Evolutionary conservation across 2,329 filamentous ascomycete genomes (phyloP).

Genomic region (Diaporthe citri): DNA sequence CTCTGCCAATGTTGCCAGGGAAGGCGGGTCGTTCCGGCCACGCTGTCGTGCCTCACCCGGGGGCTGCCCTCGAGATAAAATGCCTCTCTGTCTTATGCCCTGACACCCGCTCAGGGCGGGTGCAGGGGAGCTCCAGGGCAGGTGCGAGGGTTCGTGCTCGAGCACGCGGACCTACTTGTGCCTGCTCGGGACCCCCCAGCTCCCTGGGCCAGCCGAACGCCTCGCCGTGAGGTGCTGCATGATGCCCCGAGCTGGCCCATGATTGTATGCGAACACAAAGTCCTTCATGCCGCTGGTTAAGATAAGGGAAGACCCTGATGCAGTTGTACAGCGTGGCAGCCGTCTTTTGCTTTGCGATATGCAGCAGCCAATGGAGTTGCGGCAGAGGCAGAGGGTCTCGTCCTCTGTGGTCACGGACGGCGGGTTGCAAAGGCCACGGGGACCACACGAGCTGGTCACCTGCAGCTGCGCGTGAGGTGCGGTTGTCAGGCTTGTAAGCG

Average conservation of each 20-base stretch:
- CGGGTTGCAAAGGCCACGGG: constrained; percentile 22
- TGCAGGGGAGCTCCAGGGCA: constrained; percentile 12
- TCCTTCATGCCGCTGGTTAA: constrained; percentile 31
- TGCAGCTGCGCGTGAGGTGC: constrained; percentile 30
- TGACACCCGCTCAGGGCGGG: neutral
- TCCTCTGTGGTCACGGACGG: constrained; percentile 34
- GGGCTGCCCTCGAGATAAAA: neutral
- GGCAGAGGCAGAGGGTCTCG: neutral
- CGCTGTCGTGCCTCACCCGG: neutral
- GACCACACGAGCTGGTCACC: constrained; percentile 33
- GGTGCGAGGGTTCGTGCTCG: neutral
- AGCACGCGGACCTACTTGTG: neutral
- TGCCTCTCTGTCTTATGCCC: constrained; percentile 14
- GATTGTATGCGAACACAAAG: neutral
- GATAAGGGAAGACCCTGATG: constrained; percentile 31
- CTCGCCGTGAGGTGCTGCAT: neutral
- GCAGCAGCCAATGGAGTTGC: neutral
- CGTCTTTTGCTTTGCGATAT: neutral
- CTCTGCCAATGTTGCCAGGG: neutral
- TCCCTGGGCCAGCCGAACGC: neutral
- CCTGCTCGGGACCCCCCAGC: neutral
- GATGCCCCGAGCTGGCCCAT: constrained; percentile 3
- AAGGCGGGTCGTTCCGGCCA: constrained; percentile 25
- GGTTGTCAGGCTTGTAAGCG: neutral
- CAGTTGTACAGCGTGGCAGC: constrained; percentile 21